These are phyloP conservation scores for Adansonia gregorii DNA, from an alignment of 441 rosid species.

Conservation along the genomic window DNA sequence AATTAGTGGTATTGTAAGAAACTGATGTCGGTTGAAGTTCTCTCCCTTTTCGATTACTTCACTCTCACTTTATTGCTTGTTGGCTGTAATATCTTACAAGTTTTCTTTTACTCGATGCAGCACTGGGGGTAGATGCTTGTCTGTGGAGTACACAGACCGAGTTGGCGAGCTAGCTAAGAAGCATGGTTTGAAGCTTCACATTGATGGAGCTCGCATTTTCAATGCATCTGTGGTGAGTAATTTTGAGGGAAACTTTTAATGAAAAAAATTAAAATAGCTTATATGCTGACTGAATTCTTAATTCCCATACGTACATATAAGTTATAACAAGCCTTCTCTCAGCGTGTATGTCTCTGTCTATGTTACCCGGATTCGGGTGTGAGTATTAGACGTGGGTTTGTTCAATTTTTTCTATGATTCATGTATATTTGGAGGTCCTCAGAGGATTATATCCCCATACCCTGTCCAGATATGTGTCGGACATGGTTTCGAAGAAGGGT, in stretches of 20 bases:
- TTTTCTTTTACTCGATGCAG: slow-evolving; percentile 48
- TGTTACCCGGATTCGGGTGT: too few relatives aligned
- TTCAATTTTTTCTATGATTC: too few relatives aligned
- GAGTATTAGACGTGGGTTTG: too few relatives aligned
- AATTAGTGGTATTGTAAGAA: slow-evolving; percentile 5
- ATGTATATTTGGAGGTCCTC: too few relatives aligned
- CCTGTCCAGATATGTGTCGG: too few relatives aligned
- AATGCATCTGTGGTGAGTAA: slow-evolving; percentile 83
- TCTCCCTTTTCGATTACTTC: background rate
- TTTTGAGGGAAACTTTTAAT: background rate
- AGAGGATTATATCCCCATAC: too few relatives aligned
- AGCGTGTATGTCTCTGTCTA: background rate
- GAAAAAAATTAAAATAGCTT: background rate
- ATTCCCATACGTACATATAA: background rate
- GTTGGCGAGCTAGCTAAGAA: slow-evolving; percentile 85
- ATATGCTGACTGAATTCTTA: background rate
- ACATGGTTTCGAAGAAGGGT: too few relatives aligned
- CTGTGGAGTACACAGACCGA: slow-evolving; percentile 68
- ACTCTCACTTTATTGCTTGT: background rate
- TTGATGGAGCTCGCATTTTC: slow-evolving; percentile 93
- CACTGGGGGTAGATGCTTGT: slow-evolving; percentile 82
- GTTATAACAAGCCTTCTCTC: background rate
- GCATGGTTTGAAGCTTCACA: slow-evolving; percentile 88
- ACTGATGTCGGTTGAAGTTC: slow-evolving; percentile 3
- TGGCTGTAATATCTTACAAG: slow-evolving; percentile 14